phyloP scores from a whole-genome alignment of 2,329 filamentous ascomycete genomes.

The Alternaria gaisen region DNA sequence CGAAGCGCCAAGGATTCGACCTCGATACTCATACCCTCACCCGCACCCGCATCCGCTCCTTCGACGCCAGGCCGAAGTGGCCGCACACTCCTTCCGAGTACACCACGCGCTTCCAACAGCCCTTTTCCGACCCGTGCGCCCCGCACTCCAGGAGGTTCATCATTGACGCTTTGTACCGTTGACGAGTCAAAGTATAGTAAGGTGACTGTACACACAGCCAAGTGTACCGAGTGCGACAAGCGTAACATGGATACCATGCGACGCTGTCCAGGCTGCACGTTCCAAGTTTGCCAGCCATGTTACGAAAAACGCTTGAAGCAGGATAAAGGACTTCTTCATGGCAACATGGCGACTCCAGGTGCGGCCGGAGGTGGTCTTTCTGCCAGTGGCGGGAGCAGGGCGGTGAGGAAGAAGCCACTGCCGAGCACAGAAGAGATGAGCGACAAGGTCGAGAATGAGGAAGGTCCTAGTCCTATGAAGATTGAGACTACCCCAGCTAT shows the following conservation, averaged over 20 bases:
- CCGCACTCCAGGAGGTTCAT: conserved; percentile 20
- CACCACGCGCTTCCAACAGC: conserved; percentile 4
- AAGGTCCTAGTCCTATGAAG: background rate
- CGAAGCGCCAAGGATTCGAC: background rate
- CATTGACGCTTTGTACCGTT: conserved; percentile 21
- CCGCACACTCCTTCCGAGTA: background rate
- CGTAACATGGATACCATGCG: conserved; percentile 44
- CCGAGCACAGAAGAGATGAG: conserved; percentile 4
- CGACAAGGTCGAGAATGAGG: background rate
- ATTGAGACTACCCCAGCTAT: background rate
- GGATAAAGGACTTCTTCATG: conserved; percentile 33
- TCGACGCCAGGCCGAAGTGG: background rate
- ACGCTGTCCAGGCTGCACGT: conserved; percentile 47
- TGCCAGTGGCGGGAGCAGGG: background rate
- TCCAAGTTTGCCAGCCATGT: conserved; percentile 45
- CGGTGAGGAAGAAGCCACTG: conserved; percentile 9
- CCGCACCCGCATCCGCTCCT: background rate
- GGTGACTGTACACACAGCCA: conserved; percentile 48
- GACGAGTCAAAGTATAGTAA: conserved; percentile 31
- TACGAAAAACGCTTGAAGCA: conserved; percentile 21
- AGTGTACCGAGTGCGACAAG: conserved; percentile 48
- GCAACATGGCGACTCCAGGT: conserved; percentile 24
- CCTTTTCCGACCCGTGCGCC: conserved; percentile 11
- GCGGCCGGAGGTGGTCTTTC: background rate
- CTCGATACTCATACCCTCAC: background rate